Conservation (phyloP, 73 alveolate species). For the Tetrahymena borealis region DNA sequence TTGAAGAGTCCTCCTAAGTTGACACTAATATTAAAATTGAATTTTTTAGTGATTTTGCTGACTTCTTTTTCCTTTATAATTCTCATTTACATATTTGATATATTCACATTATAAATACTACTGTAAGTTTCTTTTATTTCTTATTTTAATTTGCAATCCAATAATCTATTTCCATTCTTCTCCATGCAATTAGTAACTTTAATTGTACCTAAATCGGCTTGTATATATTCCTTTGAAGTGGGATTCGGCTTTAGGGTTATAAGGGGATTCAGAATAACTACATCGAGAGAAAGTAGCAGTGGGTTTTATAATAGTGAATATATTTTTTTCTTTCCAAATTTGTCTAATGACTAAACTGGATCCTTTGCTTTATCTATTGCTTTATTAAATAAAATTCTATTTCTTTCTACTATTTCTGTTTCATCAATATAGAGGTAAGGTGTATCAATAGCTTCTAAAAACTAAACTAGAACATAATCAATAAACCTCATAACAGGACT, state of each 20-base stretch:
- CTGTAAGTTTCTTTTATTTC: conserved; percentile 14
- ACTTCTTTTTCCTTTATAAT: background rate
- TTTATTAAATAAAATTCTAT: background rate
- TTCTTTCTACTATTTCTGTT: background rate
- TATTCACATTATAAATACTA: conserved; percentile 9
- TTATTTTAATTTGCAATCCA: background rate
- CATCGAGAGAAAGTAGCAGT: conserved; percentile 8
- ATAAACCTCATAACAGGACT: conserved; percentile 31
- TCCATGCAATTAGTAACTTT: conserved; percentile 1
- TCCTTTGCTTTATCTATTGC: background rate
- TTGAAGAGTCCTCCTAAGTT: background rate
- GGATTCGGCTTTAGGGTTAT: conserved; percentile 21
- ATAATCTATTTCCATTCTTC: background rate
- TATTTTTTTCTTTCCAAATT: background rate
- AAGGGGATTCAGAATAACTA: conserved; percentile 11
- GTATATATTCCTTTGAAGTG: background rate
- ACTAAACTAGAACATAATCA: conserved; percentile 24
- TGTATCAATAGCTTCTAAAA: conserved; percentile 4
- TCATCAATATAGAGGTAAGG: conserved; percentile 13
- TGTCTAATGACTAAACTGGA: background rate
- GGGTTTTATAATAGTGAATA: conserved; percentile 12
- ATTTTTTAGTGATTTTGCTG: conserved; percentile 25
- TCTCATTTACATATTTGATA: conserved; percentile 1
- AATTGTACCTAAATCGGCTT: conserved; percentile 25
- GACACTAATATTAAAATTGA: conserved; percentile 25